Percentiles rank a stretch among this genome's conserved stretches.
phyloP scores from a whole-genome alignment of 2,329 filamentous ascomycete genomes.

The Xylaria sp. region DNA sequence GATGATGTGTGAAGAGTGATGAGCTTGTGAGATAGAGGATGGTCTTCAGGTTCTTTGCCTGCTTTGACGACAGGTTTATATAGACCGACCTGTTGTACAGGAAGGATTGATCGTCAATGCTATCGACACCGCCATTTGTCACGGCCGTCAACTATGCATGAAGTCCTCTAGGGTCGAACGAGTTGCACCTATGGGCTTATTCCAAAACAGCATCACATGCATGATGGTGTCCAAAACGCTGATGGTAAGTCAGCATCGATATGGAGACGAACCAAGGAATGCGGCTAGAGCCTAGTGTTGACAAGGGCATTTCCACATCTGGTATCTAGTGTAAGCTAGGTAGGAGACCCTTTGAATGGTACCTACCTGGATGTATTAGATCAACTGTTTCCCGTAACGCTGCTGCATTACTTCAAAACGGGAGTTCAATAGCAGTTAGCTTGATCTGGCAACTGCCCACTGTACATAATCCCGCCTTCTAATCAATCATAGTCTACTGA shows the following conservation, averaged over 20 bases:
- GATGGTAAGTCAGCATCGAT: conserved; percentile 29
- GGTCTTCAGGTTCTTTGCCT: conserved; percentile 2
- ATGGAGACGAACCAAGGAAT: conserved; percentile 32
- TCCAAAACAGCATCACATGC: conserved; percentile 31
- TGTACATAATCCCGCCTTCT: background rate
- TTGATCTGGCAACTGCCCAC: background rate
- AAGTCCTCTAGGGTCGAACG: conserved; percentile 21
- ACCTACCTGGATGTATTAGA: background rate
- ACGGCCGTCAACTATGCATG: conserved; percentile 24
- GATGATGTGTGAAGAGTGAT: conserved; percentile 20
- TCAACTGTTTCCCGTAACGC: background rate
- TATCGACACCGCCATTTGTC: conserved; percentile 38
- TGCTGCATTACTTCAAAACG: too few species aligned
- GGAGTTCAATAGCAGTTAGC: background rate
- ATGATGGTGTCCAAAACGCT: conserved; percentile 23
- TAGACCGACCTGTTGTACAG: conserved; percentile 23
- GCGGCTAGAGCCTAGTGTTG: conserved; percentile 28
- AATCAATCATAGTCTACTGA: background rate
- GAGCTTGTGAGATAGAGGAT: conserved; percentile 28
- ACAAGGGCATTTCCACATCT: conserved; percentile 25
- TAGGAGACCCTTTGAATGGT: conserved; percentile 10
- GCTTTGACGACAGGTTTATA: conserved; percentile 32
- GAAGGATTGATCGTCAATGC: conserved; percentile 35
- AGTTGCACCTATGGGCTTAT: conserved; percentile 31
- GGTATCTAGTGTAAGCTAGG: too few species aligned